Conservation (phyloP, 2,329 filamentous ascomycete genomes). For the Colletotrichum incanum region DNA sequence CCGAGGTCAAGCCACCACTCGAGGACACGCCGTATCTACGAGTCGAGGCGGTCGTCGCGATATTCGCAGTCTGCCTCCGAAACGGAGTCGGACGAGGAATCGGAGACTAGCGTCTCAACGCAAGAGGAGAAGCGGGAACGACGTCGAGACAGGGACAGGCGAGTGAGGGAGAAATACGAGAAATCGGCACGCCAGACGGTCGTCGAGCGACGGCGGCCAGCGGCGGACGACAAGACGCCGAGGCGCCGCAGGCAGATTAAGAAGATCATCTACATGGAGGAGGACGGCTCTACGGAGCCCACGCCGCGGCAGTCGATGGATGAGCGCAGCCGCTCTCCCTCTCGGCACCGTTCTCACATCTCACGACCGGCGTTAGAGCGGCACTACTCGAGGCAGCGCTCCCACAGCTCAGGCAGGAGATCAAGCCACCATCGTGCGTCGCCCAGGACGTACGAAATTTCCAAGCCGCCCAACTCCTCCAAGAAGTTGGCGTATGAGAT, state of each 20-base stretch:
- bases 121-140: slow-evolving; percentile 49
- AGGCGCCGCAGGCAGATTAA: slow-evolving; percentile 34
- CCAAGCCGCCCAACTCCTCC: slow-evolving; percentile 29
- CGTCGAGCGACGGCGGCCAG: slow-evolving; percentile 43
- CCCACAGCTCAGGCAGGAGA: slow-evolving; percentile 26
- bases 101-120: slow-evolving; percentile 55
- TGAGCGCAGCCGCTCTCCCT: slow-evolving; percentile 30
- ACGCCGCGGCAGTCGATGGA: slow-evolving; percentile 25
- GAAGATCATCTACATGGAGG: slow-evolving; percentile 37
- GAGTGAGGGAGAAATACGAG: slow-evolving; percentile 21
- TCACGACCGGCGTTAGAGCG: slow-evolving; percentile 40
- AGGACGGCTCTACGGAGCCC: slow-evolving; percentile 31
- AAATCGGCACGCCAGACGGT: slow-evolving; percentile 19
- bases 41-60: slow-evolving; percentile 54
- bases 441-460: slow-evolving; percentile 26
- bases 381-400: slow-evolving; percentile 32
- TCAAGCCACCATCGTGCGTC: slow-evolving; percentile 27
- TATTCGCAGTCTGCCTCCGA: slow-evolving; percentile 49
- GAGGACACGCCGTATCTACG: slow-evolving; percentile 48
- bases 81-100: slow-evolving; percentile 57
- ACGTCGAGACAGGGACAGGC: slow-evolving; percentile 33
- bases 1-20: slow-evolving; percentile 58
- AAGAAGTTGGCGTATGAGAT: slow-evolving; percentile 19
- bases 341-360: slow-evolving; percentile 37
- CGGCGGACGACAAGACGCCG: slow-evolving; percentile 30